Conservation (phyloP, 2,329 filamentous ascomycete genomes). For the Ascochyta pisi region DNA sequence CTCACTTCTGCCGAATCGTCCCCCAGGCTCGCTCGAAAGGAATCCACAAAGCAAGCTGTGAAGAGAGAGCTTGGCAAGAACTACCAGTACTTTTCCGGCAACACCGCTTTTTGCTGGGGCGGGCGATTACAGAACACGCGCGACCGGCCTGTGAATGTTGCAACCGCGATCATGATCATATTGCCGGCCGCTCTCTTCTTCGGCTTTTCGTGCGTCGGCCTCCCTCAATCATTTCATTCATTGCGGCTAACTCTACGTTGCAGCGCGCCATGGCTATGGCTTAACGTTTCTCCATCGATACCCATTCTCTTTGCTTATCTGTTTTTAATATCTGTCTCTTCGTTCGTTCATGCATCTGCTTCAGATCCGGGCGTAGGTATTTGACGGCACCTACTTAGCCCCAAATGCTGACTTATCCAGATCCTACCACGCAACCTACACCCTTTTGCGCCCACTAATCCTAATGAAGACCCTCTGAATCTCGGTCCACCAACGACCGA, state of each 20-base stretch:
- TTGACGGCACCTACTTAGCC: not conserved
- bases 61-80: conserved; percentile 69
- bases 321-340: conserved; percentile 89
- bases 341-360: conserved; percentile 89
- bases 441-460: conserved; percentile 77
- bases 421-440: conserved; percentile 93
- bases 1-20: conserved; percentile 82
- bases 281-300: conserved; percentile 83
- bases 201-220: conserved; percentile 68
- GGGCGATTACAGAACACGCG: conserved; percentile 88
- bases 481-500: conserved; percentile 87
- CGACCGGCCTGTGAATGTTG: conserved; percentile 86
- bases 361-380: conserved; percentile 88
- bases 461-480: conserved; percentile 79
- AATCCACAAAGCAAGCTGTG: conserved; percentile 50
- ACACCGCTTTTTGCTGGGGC: conserved; percentile 86
- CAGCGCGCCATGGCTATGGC: conserved; percentile 82
- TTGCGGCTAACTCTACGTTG: conserved; percentile 25
- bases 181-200: conserved; percentile 85
- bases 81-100: conserved; percentile 92
- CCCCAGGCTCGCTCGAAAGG: conserved; percentile 63
- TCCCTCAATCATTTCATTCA: not conserved
- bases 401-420: conserved; percentile 55
- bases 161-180: conserved; percentile 80
- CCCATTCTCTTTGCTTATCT: conserved; percentile 90